phyloP scores from a whole-genome alignment of 106 monocot genomes.

The Dendrobium huoshanense region DNA sequence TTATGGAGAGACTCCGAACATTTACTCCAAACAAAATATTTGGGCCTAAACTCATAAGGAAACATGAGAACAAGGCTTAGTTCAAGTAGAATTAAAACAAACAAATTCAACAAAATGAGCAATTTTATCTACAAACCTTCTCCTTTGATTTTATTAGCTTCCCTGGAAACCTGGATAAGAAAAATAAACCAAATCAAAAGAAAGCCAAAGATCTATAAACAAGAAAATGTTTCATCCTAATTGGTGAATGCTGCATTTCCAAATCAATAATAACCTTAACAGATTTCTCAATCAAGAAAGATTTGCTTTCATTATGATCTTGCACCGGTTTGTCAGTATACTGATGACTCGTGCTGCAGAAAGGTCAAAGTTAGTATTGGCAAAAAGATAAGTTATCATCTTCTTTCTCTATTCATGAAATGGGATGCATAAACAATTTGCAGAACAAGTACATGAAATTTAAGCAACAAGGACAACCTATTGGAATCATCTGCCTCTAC shows the following conservation, averaged over 20 bases:
- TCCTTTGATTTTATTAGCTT: conserved; percentile 16
- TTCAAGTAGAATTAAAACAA: conserved; percentile 3
- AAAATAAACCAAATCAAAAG: conserved; percentile 6
- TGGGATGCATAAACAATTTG: background rate
- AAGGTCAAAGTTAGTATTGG: conserved; percentile 2
- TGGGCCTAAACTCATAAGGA: background rate
- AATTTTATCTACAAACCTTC: conserved; percentile 33
- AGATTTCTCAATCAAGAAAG: conserved; percentile 7
- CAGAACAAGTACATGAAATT: conserved; percentile 2
- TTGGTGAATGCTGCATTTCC: background rate
- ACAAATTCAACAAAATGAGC: background rate
- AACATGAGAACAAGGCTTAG: background rate
- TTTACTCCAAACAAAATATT: background rate
- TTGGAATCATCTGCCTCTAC: conserved; percentile 10
- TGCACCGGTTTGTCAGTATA: conserved; percentile 25
- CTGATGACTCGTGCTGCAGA: conserved; percentile 21
- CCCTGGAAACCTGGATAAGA: conserved; percentile 27
- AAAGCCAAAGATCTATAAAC: background rate
- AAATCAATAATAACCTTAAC: conserved; percentile 23
- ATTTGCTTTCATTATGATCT: conserved; percentile 24
- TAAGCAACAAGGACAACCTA: conserved; percentile 25
- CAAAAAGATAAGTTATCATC: background rate
- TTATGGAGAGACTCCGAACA: background rate
- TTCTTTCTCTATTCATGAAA: background rate
- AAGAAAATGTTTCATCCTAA: background rate